phyloP scores from a whole-genome alignment of 176 grass and related monocot species.

The Ampelocalamus luodianensis region DNA sequence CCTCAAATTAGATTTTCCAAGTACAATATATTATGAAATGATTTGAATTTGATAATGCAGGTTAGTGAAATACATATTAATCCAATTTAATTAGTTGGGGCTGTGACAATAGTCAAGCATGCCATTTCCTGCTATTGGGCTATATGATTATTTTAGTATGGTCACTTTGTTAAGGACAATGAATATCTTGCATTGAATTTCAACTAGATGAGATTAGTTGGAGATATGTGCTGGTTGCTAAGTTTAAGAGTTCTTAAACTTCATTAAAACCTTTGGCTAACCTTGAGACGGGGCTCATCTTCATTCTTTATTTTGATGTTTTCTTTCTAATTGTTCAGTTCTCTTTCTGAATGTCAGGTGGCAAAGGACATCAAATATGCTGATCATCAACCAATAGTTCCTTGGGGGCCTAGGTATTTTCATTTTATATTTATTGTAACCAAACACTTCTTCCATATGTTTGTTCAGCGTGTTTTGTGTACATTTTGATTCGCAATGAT shows the following conservation, averaged over 20 bases:
- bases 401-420: slow-evolving; percentile 69
- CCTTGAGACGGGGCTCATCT: neutral
- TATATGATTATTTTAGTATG: neutral
- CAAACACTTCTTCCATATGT: neutral
- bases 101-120: too few species aligned
- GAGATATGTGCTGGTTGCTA: neutral
- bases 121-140: neutral
- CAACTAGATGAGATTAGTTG: neutral
- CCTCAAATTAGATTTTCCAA: too few species aligned
- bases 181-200: slow-evolving; percentile 3
- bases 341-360: slow-evolving; percentile 43
- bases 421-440: slow-evolving; percentile 18
- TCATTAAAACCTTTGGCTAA: neutral
- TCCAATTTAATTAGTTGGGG: too few species aligned
- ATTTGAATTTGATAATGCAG: too few species aligned
- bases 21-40: too few species aligned
- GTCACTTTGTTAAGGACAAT: neutral
- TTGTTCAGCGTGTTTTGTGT: neutral
- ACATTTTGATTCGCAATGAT: slow-evolving; percentile 7
- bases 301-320: neutral
- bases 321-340: slow-evolving; percentile 3
- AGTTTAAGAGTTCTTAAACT: neutral
- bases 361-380: slow-evolving; percentile 73
- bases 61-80: too few species aligned
- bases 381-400: slow-evolving; percentile 67